Conservation (phyloP, 2,329 filamentous ascomycete genomes). For the Diaporthe sp. region DNA sequence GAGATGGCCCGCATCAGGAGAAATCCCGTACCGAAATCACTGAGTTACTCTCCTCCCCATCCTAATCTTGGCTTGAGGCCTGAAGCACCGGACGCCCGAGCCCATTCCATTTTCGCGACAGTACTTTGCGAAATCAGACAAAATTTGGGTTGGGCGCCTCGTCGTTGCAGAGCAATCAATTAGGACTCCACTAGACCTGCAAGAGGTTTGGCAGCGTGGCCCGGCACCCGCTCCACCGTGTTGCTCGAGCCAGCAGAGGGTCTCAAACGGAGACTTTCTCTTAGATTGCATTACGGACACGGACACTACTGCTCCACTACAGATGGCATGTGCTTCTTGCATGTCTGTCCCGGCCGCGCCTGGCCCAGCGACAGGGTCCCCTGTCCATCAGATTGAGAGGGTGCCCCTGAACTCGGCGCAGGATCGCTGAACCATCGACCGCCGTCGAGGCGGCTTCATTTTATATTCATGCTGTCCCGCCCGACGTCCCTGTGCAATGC, state of each 20-base stretch:
- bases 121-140: slow-evolving; percentile 17
- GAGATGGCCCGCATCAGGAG: slow-evolving; percentile 8
- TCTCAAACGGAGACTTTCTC: slow-evolving; percentile 36
- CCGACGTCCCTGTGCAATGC: neutral
- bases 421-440: neutral
- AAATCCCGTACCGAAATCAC: slow-evolving; percentile 18
- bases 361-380: slow-evolving; percentile 19
- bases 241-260: slow-evolving; percentile 8
- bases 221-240: neutral
- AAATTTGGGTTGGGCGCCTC: slow-evolving; percentile 34
- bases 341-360: slow-evolving; percentile 29
- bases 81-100: slow-evolving; percentile 14
- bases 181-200: slow-evolving; percentile 26
- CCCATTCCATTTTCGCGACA: neutral
- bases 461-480: slow-evolving; percentile 25
- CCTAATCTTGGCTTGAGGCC: slow-evolving; percentile 21
- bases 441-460: neutral
- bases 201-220: slow-evolving; percentile 28
- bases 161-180: slow-evolving; percentile 33
- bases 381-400: slow-evolving; percentile 17
- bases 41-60: neutral
- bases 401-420: slow-evolving; percentile 17
- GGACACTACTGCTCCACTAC: slow-evolving; percentile 35
- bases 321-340: slow-evolving; percentile 33
- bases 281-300: slow-evolving; percentile 35